phyloP scores from a whole-genome alignment of 202 grass and related monocot genomes.

The Setaria italica region DNA sequence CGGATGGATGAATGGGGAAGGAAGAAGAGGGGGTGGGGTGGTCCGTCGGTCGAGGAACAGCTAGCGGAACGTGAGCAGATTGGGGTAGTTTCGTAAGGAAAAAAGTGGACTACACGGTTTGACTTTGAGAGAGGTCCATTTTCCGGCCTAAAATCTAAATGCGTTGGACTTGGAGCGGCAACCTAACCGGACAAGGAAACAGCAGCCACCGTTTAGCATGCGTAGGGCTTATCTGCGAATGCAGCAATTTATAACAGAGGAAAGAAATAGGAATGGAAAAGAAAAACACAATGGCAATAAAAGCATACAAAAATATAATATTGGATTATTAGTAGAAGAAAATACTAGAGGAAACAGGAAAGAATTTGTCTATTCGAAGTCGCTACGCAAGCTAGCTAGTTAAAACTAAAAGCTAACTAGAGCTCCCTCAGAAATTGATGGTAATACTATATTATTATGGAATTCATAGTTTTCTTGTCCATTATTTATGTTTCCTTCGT shows the following conservation, averaged over 20 bases:
- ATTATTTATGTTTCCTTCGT: too few relatives aligned
- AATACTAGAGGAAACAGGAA: too few relatives aligned
- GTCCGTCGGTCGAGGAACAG: conserved; percentile 1
- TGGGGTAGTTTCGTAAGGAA: neutral
- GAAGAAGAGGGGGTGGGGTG: neutral
- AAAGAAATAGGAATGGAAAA: neutral
- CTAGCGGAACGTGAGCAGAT: neutral
- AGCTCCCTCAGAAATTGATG: too few relatives aligned
- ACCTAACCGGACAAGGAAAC: too few relatives aligned
- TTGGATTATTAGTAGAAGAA: too few relatives aligned
- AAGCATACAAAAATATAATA: neutral
- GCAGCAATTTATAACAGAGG: neutral
- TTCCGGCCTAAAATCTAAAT: conserved; percentile 5
- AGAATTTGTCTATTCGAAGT: too few relatives aligned
- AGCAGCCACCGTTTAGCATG: neutral
- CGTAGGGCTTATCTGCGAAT: neutral
- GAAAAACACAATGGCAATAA: neutral
- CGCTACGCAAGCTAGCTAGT: too few relatives aligned
- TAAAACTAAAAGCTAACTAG: too few relatives aligned
- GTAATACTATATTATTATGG: too few relatives aligned
- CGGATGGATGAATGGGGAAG: neutral
- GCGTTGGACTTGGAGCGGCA: neutral
- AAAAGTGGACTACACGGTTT: conserved; percentile 27
- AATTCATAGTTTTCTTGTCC: too few relatives aligned
- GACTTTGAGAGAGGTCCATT: conserved; percentile 11